These are phyloP conservation scores for Schizothecium vesticola DNA, from an alignment of 495 filamentous ascomycete genomes.

Conservation along the genomic window DNA sequence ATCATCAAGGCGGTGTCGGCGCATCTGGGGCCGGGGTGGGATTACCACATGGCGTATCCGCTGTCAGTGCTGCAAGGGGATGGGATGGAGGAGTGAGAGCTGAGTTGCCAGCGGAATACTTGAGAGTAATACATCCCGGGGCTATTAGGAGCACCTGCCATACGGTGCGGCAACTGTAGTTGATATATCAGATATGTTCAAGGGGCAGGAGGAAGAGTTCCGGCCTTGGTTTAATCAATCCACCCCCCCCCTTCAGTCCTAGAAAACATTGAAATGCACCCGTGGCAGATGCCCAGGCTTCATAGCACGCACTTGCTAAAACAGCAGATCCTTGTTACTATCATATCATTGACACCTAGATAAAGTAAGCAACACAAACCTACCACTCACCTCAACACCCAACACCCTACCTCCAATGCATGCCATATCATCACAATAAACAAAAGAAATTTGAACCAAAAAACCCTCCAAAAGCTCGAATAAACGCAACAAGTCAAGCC, in stretches of 20 bases:
- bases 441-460: neutral
- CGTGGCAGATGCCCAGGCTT: no score
- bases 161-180: neutral
- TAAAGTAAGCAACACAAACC: neutral
- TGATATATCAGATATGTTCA: neutral
- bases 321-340: neutral
- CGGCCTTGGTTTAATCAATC: neutral
- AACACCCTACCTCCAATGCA: neutral
- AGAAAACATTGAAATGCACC: no score
- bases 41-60: slow-evolving; percentile 22
- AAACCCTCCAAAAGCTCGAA: neutral
- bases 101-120: neutral
- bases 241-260: no score
- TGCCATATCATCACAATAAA: neutral
- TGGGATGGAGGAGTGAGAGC: slow-evolving; percentile 8
- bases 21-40: slow-evolving; percentile 32
- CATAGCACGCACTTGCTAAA: neutral
- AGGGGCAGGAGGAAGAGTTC: neutral
- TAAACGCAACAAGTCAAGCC: neutral
- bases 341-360: neutral
- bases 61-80: slow-evolving; percentile 12
- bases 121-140: neutral
- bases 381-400: no score
- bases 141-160: no score
- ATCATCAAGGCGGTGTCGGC: slow-evolving; percentile 32